These are phyloP conservation scores for Ceriops zippeliana DNA, from an alignment of 345 rosid species.

Conservation along the genomic window DNA sequence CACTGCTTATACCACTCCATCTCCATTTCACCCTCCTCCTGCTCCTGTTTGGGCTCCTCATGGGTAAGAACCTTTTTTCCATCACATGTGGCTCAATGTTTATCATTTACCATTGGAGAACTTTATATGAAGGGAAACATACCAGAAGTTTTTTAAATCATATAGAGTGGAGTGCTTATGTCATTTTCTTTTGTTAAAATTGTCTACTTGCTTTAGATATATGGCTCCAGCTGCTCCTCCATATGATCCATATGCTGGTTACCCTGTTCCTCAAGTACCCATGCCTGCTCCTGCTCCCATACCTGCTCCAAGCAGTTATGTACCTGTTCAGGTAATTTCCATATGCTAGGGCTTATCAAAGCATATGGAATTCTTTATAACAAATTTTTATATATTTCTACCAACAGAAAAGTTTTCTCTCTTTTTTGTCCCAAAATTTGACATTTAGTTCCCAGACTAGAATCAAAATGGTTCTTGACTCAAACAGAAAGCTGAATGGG, in stretches of 20 bases:
- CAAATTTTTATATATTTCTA: not conserved
- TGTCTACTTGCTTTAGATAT: conserved; percentile 44
- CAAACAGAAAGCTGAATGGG: too few species aligned
- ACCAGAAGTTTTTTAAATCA: not conserved
- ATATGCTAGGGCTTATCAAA: not conserved
- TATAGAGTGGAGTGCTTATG: not conserved
- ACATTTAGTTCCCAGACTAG: too few species aligned
- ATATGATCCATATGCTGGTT: conserved; percentile 88
- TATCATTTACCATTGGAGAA: not conserved
- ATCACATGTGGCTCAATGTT: not conserved
- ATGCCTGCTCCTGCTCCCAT: conserved; percentile 77
- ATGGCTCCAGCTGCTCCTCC: conserved; percentile 88
- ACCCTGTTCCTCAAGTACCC: conserved; percentile 71
- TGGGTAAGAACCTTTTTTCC: conserved; percentile 49
- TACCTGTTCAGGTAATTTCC: conserved; percentile 83
- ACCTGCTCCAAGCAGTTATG: conserved; percentile 88
- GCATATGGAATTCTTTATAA: not conserved
- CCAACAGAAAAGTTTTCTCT: not conserved
- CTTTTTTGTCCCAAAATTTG: not conserved
- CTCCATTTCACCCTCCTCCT: conserved; percentile 89
- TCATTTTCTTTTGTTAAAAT: conserved; percentile 13
- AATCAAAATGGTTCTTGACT: too few species aligned
- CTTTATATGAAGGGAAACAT: conserved; percentile 1
- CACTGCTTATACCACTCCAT: conserved; percentile 71
- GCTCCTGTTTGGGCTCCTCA: conserved; percentile 98